These are phyloP conservation scores for Malus hybrid DNA, from an alignment of 331 rosid species.

Conservation along the genomic window DNA sequence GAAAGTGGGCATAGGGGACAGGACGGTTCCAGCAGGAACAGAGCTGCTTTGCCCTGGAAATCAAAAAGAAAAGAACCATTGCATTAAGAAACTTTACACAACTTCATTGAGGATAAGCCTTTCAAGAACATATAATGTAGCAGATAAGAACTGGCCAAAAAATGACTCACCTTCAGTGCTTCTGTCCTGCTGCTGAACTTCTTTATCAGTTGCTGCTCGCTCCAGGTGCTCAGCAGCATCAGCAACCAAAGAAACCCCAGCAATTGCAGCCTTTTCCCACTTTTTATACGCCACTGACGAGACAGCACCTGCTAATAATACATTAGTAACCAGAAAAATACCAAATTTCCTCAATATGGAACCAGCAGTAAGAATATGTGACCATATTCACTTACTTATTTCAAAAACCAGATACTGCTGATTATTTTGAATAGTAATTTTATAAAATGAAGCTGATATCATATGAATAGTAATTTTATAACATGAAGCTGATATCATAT, in stretches of 20 bases:
- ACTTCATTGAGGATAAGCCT: neutral
- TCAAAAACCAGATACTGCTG: neutral
- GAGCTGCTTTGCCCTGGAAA: slow-evolving; percentile 54
- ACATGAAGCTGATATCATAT: neutral
- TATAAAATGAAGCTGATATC: neutral
- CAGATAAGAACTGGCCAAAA: neutral
- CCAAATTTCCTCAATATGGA: neutral
- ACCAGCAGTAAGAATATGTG: neutral
- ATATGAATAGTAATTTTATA: too few species aligned
- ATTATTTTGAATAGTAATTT: neutral
- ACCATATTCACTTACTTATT: neutral
- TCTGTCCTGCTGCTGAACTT: slow-evolving; percentile 46
- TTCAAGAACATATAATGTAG: neutral
- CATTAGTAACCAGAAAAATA: slow-evolving; percentile 2
- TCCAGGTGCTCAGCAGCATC: slow-evolving; percentile 99
- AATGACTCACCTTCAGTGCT: slow-evolving; percentile 36
- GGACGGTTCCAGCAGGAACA: slow-evolving; percentile 34
- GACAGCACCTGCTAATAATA: slow-evolving; percentile 35
- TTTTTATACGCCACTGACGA: slow-evolving; percentile 80
- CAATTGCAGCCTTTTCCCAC: slow-evolving; percentile 99
- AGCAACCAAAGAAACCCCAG: slow-evolving; percentile 98
- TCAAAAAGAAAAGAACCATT: slow-evolving; percentile 6
- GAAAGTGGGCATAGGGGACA: slow-evolving; percentile 42
- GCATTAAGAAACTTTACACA: slow-evolving; percentile 1
- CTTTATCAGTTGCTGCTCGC: slow-evolving; percentile 54